These are phyloP conservation scores for Aspergillus calidoustus DNA, from an alignment of 2,329 filamentous ascomycete genomes.

Conservation along the genomic window DNA sequence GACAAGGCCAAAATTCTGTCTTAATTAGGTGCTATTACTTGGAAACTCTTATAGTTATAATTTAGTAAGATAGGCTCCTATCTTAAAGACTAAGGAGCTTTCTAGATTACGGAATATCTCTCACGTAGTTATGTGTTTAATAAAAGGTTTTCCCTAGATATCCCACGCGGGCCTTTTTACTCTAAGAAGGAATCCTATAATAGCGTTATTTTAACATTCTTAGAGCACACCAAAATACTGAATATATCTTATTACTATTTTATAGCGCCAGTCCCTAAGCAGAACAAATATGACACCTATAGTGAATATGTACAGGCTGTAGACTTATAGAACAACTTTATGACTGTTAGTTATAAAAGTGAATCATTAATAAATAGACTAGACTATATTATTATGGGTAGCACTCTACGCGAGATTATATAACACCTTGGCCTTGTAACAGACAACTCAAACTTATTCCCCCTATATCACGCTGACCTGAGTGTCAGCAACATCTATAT, in stretches of 20 bases:
- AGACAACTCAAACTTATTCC: conserved; percentile 14
- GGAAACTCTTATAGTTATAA: conserved; percentile 31
- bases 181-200: conserved; percentile 26
- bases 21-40: conserved; percentile 31
- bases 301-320: conserved; percentile 23
- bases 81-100: conserved; percentile 30
- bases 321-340: conserved; percentile 31
- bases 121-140: conserved; percentile 27
- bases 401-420: conserved; percentile 26
- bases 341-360: conserved; percentile 28
- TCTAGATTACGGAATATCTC: conserved; percentile 27
- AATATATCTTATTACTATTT: conserved; percentile 25
- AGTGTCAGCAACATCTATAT: no score
- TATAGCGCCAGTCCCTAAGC: conserved; percentile 21
- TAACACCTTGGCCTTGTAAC: conserved; percentile 6
- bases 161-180: conserved; percentile 29
- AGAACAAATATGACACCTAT: conserved; percentile 16
- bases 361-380: conserved; percentile 30
- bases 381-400: conserved; percentile 30
- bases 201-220: conserved; percentile 25
- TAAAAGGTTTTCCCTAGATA: conserved; percentile 23
- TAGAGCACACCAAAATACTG: conserved; percentile 24
- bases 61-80: conserved; percentile 36
- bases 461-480: conserved; percentile 36
- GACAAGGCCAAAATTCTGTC: conserved; percentile 32